Evolutionary conservation across 2,329 filamentous ascomycete genomes (phyloP), one percentile per base, ranked within the genome.

Genomic region (Cladosporium sp.): DNA sequence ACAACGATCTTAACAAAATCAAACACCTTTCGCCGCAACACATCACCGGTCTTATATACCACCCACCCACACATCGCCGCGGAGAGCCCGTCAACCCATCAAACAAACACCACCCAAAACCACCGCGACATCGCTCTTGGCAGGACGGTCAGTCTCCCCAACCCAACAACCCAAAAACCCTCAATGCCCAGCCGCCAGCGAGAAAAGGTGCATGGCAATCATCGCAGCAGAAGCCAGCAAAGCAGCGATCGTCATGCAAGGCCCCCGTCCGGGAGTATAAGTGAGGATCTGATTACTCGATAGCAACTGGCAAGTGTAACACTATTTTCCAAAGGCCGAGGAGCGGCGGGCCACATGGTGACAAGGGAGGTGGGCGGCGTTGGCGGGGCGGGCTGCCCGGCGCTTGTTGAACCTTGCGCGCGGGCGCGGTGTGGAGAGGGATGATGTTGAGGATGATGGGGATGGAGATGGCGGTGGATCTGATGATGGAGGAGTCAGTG

Each of bases 281-380:
- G n/a, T 19, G 34, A 36, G 44, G 39, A 50, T 50, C 47, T 22
- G n/a, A 43, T 50, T 50, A 50, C 47, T 50, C 47, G 47, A 50
- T 50, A 50, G 30, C 40, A 50, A 50, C 24, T 49, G 11, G 29
- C 15, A 43, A 40, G 24, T 13, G 4, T 15, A 5, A 12, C 34
- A 4, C 12, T n/a, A 12, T 18, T 15, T 12, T 13, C 13, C 38
- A 48, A 48, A 29, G 36, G 36, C 44, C 37, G 37, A 39, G 22
- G 17, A 29, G 30, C 27, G n/a, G 13, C 12, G 30, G 39, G 34
- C 22, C 18, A 18, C 7, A n/a, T n/a, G n/a, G n/a, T n/a, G n/a
- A n/a, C n/a, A n/a, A n/a, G n/a, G n/a, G n/a, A n/a, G n/a, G n/a
- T n/a, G n/a, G n/a, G n/a, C n/a, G n/a, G n/a, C n/a, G n/a, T n/a